These are phyloP conservation scores for Tetrapisispora fleetii DNA, from an alignment of 805 yeast genomes.

Conservation along the genomic window DNA sequence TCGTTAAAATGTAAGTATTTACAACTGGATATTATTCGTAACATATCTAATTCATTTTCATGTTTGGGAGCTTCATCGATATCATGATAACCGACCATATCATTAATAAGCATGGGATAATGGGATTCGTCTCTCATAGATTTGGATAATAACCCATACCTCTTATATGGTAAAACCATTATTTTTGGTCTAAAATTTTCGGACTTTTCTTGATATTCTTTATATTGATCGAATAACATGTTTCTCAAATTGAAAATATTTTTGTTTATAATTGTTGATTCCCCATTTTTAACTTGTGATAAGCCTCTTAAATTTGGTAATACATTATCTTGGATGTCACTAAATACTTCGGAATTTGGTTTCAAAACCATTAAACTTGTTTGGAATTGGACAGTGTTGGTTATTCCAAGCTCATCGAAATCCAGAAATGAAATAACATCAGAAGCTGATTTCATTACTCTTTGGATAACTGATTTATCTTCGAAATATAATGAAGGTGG, in stretches of 20 bases:
- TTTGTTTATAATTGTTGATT: constrained; percentile 9
- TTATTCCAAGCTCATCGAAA: constrained; percentile 1
- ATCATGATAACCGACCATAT: constrained; percentile 12
- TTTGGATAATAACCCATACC: constrained; percentile 17
- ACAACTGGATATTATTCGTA: constrained; percentile 24
- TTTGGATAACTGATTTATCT: constrained; percentile 4
- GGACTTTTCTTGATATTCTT: neutral
- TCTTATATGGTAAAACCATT: constrained; percentile 16
- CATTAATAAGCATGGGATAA: constrained; percentile 10
- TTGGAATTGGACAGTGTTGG: constrained; percentile 16
- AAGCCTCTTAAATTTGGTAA: constrained; percentile 5
- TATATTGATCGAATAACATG: constrained; percentile 2
- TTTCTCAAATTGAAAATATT: constrained; percentile 7
- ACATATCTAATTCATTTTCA: constrained; percentile 7
- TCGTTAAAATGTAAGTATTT: constrained; percentile 52
- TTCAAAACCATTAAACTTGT: constrained; percentile 45
- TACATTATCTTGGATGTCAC: constrained; percentile 8
- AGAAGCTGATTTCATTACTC: constrained; percentile 5
- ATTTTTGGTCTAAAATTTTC: constrained; percentile 11
- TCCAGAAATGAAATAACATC: constrained; percentile 3
- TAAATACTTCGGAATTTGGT: constrained; percentile 30
- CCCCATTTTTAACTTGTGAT: neutral
- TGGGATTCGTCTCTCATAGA: constrained; percentile 11
- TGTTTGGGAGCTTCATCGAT: neutral
- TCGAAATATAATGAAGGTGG: constrained; percentile 8